These are phyloP conservation scores for Auricularia sp. DNA, from an alignment of 768 basidiomycete genomes.

Conservation along the genomic window DNA sequence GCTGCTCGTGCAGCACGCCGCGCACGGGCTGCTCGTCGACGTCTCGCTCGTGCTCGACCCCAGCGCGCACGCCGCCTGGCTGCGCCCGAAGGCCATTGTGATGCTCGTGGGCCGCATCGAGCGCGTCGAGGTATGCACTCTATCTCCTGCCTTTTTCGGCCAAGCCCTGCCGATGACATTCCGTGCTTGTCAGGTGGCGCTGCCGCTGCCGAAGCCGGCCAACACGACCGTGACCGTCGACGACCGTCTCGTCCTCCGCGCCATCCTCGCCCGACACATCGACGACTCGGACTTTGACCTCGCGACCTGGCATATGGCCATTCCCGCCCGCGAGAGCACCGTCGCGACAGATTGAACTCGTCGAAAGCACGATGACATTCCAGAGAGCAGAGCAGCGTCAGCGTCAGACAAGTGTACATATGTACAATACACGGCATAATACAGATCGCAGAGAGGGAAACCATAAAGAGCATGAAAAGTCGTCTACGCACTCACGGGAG, in stretches of 20 bases:
- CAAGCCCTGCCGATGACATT: background rate
- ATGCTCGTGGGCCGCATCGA: background rate
- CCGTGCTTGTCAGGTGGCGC: background rate
- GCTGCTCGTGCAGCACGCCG: background rate
- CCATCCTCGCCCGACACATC: background rate
- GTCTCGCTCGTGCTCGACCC: background rate
- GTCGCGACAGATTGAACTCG: too few relatives aligned
- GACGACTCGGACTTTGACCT: background rate
- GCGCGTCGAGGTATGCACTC: background rate
- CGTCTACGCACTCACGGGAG: too few relatives aligned
- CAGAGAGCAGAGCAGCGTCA: too few relatives aligned
- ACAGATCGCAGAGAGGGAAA: too few relatives aligned
- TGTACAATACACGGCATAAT: too few relatives aligned
- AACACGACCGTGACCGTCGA: background rate
- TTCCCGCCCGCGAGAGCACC: too few relatives aligned
- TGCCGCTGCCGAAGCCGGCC: background rate
- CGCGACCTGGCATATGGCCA: background rate
- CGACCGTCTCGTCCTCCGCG: background rate
- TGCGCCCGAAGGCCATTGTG: background rate
- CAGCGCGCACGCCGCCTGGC: background rate
- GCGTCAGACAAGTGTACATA: too few relatives aligned
- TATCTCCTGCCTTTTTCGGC: background rate
- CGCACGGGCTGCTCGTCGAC: background rate
- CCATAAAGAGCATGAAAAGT: too few relatives aligned
- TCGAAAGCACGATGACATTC: too few relatives aligned